phyloP scores from a whole-genome alignment of 768 basidiomycete species.

The Phlebiopsis gigantea region DNA sequence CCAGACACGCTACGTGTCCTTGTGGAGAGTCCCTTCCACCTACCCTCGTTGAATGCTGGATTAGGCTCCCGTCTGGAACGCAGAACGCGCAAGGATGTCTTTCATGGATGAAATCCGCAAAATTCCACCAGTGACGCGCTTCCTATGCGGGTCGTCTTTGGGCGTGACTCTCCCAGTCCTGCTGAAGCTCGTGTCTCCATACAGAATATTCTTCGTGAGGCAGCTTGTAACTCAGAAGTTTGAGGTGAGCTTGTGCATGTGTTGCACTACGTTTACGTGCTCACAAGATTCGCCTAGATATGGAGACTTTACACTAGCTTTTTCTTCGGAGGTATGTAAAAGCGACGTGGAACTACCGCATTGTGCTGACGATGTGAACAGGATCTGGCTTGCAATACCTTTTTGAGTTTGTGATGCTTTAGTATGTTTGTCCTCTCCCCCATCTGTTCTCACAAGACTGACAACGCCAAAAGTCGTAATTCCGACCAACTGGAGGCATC shows the following conservation, averaged over 20 bases:
- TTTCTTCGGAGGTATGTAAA: slow-evolving; percentile 54
- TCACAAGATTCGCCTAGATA: slow-evolving; percentile 36
- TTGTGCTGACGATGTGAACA: slow-evolving; percentile 19
- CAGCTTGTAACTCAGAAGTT: slow-evolving; percentile 38
- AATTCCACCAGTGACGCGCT: slow-evolving; percentile 81
- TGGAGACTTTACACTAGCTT: slow-evolving; percentile 74
- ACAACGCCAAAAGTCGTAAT: slow-evolving; percentile 46
- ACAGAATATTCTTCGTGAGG: slow-evolving; percentile 50
- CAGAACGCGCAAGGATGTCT: too few relatives aligned
- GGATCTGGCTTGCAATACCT: slow-evolving; percentile 48
- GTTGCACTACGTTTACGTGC: neutral
- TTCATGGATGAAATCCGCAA: slow-evolving; percentile 76
- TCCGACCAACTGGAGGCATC: slow-evolving; percentile 52
- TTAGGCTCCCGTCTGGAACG: too few relatives aligned
- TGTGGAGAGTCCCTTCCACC: too few relatives aligned
- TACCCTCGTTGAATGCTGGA: too few relatives aligned
- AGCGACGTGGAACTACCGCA: neutral
- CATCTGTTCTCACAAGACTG: too few relatives aligned
- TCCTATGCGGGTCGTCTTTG: slow-evolving; percentile 55
- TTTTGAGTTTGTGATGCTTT: slow-evolving; percentile 69
- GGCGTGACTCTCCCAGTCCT: slow-evolving; percentile 55
- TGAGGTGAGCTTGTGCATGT: slow-evolving; percentile 40
- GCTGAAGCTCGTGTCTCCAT: slow-evolving; percentile 45
- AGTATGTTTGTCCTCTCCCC: too few relatives aligned
- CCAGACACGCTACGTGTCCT: too few relatives aligned